Conservation (phyloP, 805 yeast species). For the Priceomyces fermenticarens region DNA sequence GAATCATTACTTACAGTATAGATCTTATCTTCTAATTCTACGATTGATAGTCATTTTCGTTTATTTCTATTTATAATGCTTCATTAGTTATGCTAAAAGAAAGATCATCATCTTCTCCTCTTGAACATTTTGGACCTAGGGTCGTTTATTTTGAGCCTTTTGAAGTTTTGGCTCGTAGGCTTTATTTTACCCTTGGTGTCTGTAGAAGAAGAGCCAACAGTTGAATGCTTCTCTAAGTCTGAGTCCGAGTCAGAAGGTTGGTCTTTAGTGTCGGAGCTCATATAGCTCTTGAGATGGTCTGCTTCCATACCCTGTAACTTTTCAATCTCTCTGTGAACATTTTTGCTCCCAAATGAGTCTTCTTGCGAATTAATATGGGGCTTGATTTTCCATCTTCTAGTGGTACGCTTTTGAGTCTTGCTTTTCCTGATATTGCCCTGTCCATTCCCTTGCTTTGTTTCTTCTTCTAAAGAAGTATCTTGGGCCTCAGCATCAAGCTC, state of each 20-base stretch:
- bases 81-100: background rate
- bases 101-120: constrained; percentile 17
- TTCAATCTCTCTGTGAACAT: constrained; percentile 42
- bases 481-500: constrained; percentile 5
- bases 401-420: constrained; percentile 51
- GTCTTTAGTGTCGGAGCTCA: constrained; percentile 13
- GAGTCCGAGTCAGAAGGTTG: constrained; percentile 13
- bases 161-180: constrained; percentile 48
- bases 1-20: constrained; percentile 4
- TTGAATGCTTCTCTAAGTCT: constrained; percentile 2
- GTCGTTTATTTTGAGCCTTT: constrained; percentile 50
- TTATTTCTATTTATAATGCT: background rate
- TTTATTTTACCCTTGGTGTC: constrained; percentile 17
- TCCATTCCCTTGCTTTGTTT: constrained; percentile 9
- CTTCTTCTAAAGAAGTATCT: constrained; percentile 6
- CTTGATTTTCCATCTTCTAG: constrained; percentile 49
- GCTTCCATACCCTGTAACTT: constrained; percentile 27
- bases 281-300: constrained; percentile 18
- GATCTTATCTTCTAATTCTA: background rate
- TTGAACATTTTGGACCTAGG: constrained; percentile 40
- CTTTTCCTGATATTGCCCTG: constrained; percentile 21
- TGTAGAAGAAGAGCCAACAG: background rate
- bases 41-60: background rate
- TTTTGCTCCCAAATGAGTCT: constrained; percentile 32
- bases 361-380: constrained; percentile 25